Evolutionary conservation across 2,329 filamentous ascomycete genomes (phyloP), one percentile per base, ranked within the genome.

Genomic region (Lecanicillium sp.): DNA sequence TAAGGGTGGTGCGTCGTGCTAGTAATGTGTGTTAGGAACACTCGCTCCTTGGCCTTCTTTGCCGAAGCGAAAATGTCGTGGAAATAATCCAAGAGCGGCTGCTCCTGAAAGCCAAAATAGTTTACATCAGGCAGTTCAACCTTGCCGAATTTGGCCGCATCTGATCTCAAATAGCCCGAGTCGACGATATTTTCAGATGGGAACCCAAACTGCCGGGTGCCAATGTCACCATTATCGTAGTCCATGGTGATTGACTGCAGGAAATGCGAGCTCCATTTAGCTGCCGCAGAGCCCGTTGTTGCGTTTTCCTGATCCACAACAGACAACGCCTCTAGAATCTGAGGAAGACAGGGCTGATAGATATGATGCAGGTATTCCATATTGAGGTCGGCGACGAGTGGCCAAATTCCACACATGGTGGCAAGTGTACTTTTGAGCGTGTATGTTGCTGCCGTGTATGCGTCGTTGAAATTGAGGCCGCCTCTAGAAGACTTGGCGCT

Each of bases 401-500:
- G 64, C 0, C 53, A 55, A 13, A 66, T 44, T 4, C 65, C 65
- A 28, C 65, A 69, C 8, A 68, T 39, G 9, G 60, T 61, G 3
- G 57, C 65, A 0, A 56, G 51, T 15, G 68, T 44, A 37, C 64
- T 67, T 47, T 69, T 69, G 20, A 66, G 51, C 0, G 66, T 69
- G 27, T 66, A 67, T 0, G 66, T 68, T 4, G 58, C 54, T 0
- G 63, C 54, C 0, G 66, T 68, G 33, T 60, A 58, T 2, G 59
- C 65, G 22, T 60, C 61, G 8, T 60, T 64, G 33, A 59, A 59
- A 17, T 53, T 64, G 37, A 69, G 49, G 7, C 65, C 66, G 18
- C 66, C 65, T 0, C 56, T 49, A 17, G 41, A 44, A 17, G 29
- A 13, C 1, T 46, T 33, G 5, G 22, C 33, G 1, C 42, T 35